Conservation (phyloP, 169 alveolate species). For the Cyclospora cayetanensis region DNA sequence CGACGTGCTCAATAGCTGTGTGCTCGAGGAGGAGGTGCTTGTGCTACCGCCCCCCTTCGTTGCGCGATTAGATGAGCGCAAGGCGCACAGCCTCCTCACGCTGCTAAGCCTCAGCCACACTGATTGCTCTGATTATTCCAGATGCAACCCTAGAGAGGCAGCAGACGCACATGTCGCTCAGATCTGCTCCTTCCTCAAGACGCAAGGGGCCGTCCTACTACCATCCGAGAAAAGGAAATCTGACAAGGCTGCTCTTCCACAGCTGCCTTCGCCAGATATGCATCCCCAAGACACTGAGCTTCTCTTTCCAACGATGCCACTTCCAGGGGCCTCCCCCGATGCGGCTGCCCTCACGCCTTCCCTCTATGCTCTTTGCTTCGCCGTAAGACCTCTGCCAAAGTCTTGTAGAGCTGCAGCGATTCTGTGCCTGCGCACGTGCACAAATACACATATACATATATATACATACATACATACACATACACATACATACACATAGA, state of each 20-base stretch:
- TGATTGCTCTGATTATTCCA: too few species aligned
- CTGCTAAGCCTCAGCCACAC: not conserved
- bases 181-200: not conserved
- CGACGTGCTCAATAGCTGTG: slow-evolving; percentile 25
- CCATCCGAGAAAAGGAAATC: too few species aligned
- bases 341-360: slow-evolving; percentile 50
- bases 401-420: not conserved
- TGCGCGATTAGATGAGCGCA: slow-evolving; percentile 2
- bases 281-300: not conserved
- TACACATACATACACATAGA: too few species aligned
- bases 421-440: not conserved
- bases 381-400: not conserved
- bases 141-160: not conserved
- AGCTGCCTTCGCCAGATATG: slow-evolving; percentile 1
- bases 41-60: slow-evolving; percentile 26
- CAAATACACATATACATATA: too few species aligned
- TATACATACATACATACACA: too few species aligned
- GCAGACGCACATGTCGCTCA: not conserved
- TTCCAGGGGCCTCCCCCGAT: slow-evolving; percentile 31
- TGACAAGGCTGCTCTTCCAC: too few species aligned
- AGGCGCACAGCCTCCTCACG: not conserved
- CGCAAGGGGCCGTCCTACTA: not conserved
- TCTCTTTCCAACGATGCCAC: slow-evolving; percentile 44
- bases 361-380: not conserved
- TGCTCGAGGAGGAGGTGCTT: slow-evolving; percentile 67